Conservation (phyloP, 306 rosid species). For the Citrullus colocynthis region DNA sequence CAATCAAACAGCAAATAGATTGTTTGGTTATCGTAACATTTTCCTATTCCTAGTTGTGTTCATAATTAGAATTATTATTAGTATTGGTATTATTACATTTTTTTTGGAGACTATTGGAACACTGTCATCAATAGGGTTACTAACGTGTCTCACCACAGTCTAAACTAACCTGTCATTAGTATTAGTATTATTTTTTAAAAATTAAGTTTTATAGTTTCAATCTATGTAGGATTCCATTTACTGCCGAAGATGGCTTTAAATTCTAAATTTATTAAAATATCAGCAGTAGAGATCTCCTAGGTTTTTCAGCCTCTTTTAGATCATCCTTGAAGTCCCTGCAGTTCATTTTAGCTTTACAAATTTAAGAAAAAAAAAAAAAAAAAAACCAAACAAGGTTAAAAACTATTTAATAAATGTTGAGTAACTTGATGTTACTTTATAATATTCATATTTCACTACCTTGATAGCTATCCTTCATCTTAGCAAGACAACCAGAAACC, state of each 20-base stretch:
- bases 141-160: too few species aligned
- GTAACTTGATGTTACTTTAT: neutral
- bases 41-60: neutral
- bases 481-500: neutral
- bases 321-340: neutral
- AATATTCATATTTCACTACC: neutral
- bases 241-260: neutral
- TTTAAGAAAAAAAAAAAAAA: too few species aligned
- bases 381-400: neutral
- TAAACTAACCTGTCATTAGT: too few species aligned
- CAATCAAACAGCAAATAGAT: neutral
- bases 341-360: neutral
- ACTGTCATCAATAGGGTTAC: too few species aligned
- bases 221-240: neutral
- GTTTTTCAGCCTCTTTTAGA: neutral
- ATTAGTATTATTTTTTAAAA: too few species aligned
- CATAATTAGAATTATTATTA: neutral
- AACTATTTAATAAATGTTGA: neutral
- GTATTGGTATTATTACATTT: neutral
- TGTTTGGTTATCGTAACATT: neutral
- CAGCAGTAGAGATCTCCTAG: neutral
- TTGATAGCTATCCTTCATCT: neutral
- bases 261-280: neutral
- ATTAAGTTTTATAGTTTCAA: neutral
- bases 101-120: neutral